These are phyloP conservation scores for Sugiyamaella qingdaonensis DNA, from an alignment of 805 yeast species.

Conservation along the genomic window DNA sequence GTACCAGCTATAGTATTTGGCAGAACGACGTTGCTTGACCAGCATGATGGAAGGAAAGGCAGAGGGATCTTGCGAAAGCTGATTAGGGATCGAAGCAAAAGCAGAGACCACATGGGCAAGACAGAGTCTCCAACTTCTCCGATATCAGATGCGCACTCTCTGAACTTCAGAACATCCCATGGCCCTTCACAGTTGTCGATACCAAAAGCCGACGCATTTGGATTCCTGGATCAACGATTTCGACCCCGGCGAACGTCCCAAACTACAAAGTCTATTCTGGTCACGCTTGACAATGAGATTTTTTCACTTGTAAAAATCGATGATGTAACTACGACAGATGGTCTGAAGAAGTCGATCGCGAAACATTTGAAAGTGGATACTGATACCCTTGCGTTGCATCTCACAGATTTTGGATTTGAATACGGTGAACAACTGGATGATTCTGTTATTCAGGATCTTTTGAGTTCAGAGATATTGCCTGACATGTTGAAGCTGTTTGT, in stretches of 20 bases:
- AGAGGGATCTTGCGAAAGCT: conserved; percentile 13
- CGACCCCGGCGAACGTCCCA: conserved; percentile 35
- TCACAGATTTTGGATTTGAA: conserved; percentile 65
- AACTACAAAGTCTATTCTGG: conserved; percentile 40
- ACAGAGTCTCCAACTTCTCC: conserved; percentile 21
- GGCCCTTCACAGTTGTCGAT: background rate
- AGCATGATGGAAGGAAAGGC: conserved; percentile 2
- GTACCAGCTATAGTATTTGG: background rate
- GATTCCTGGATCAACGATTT: conserved; percentile 29
- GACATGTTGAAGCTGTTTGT: conserved; percentile 21
- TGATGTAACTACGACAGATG: conserved; percentile 28
- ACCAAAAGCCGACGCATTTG: background rate
- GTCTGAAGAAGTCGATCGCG: conserved; percentile 41
- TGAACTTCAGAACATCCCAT: background rate
- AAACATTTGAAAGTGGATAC: conserved; percentile 34
- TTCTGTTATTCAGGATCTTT: conserved; percentile 5
- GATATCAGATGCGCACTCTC: background rate
- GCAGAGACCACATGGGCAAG: conserved; percentile 15
- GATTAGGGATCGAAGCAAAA: conserved; percentile 17
- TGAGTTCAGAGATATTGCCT: conserved; percentile 4
- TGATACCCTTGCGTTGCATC: conserved; percentile 38
- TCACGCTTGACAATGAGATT: conserved; percentile 57
- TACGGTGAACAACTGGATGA: conserved; percentile 31
- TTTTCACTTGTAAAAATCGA: conserved; percentile 48
- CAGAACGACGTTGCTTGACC: conserved; percentile 6